Conservation (phyloP, 2,329 filamentous ascomycete genomes). For the Hortaea sp. region DNA sequence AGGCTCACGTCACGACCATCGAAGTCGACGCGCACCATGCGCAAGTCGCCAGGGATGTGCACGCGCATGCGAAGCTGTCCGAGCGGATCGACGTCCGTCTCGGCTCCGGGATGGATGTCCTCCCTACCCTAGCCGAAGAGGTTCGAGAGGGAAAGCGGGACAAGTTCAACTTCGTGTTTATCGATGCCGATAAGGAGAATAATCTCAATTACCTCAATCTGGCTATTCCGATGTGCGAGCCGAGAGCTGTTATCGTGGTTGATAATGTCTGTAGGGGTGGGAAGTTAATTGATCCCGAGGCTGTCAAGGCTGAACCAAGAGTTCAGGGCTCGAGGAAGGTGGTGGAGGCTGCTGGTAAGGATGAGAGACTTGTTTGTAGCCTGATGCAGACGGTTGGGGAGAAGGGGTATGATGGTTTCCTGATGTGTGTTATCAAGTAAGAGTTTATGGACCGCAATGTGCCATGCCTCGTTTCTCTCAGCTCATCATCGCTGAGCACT, state of each 20-base stretch:
- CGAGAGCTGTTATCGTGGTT: slow-evolving; percentile 10
- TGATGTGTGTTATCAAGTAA: slow-evolving; percentile 15
- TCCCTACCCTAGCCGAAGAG: slow-evolving; percentile 10
- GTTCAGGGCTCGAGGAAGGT: slow-evolving; percentile 23
- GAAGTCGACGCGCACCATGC: slow-evolving; percentile 10
- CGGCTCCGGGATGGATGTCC: slow-evolving; percentile 12
- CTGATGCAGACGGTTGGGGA: slow-evolving; percentile 38
- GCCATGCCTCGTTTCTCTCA: no score
- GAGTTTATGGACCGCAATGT: no score
- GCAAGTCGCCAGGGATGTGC: slow-evolving; percentile 7
- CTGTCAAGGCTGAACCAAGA: slow-evolving; percentile 4
- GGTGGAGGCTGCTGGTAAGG: slow-evolving; percentile 34
- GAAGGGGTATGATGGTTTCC: slow-evolving; percentile 39
- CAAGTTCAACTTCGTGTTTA: slow-evolving; percentile 16
- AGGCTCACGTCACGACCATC: slow-evolving; percentile 12
- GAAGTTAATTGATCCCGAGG: slow-evolving; percentile 22
- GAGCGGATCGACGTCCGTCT: slow-evolving; percentile 11
- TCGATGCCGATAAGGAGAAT: slow-evolving; percentile 17
- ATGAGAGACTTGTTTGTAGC: slow-evolving; percentile 32
- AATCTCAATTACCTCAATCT: slow-evolving; percentile 11
- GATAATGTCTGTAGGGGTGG: slow-evolving; percentile 23
- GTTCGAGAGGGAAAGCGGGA: slow-evolving; percentile 9
- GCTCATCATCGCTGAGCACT: no score
- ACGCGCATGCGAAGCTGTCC: slow-evolving; percentile 7
- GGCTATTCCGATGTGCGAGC: slow-evolving; percentile 8